These are phyloP conservation scores for Glebionis coronaria DNA, from an alignment of 129 eudicot species.

Conservation along the genomic window DNA sequence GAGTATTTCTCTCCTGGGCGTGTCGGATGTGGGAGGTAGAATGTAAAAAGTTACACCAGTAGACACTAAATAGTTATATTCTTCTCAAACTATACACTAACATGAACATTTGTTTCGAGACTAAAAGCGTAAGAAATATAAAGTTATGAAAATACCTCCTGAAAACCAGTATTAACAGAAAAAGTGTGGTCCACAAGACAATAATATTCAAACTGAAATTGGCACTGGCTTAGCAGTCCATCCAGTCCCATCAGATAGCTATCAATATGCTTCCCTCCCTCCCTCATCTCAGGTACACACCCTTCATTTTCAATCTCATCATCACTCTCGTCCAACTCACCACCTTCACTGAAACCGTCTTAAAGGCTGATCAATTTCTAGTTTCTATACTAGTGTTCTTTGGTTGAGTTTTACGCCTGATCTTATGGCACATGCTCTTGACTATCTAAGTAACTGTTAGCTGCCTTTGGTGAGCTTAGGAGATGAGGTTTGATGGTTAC, in stretches of 20 bases:
- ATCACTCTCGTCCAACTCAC: not conserved
- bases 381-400: conserved; percentile 5
- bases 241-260: conserved; percentile 94
- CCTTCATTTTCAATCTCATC: conserved; percentile 13
- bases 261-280: conserved; percentile 54
- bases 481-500: conserved; percentile 32
- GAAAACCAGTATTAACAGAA: conserved; percentile 81
- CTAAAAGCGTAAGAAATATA: not conserved
- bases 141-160: conserved; percentile 52
- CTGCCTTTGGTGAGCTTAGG: conserved; percentile 52
- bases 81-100: too few relatives aligned
- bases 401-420: conserved; percentile 80
- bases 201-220: conserved; percentile 72
- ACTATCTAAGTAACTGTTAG: conserved; percentile 81
- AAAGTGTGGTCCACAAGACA: conserved; percentile 83
- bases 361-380: conserved; percentile 22
- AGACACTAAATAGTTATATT: too few relatives aligned
- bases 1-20: too few relatives aligned
- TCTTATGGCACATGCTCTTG: conserved; percentile 68
- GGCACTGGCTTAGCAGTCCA: conserved; percentile 91
- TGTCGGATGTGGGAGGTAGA: too few relatives aligned
- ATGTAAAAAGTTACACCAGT: too few relatives aligned
- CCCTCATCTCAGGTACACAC: conserved; percentile 28
- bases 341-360: conserved; percentile 2
- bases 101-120: not conserved